A percentile compares a stretch with the other conserved stretches of the same genome.
Conservation (phyloP, 2,329 filamentous ascomycete genomes). For the Pseudopyrenochaeta lycopersici region DNA sequence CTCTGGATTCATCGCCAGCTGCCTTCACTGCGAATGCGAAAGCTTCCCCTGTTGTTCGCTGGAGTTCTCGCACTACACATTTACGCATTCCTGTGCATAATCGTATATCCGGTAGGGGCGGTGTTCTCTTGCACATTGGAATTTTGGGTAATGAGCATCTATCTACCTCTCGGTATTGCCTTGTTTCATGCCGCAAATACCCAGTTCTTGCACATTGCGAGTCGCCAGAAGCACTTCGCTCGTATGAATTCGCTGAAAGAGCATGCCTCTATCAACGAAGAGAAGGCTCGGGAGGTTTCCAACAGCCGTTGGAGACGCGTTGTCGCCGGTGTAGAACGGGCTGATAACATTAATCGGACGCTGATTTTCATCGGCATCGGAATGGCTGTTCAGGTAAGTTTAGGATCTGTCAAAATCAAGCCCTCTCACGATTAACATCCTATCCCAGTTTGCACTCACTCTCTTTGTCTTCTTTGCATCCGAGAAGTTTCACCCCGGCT, state of each 20-base stretch:
- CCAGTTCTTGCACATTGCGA: conserved; percentile 45
- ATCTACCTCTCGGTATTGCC: conserved; percentile 40
- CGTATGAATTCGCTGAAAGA: conserved; percentile 35
- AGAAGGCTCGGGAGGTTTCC: conserved; percentile 30
- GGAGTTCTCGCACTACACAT: conserved; percentile 36
- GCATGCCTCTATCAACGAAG: conserved; percentile 29
- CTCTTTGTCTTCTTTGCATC: conserved; percentile 43
- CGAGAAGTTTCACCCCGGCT: conserved; percentile 44
- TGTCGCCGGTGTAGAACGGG: conserved; percentile 29
- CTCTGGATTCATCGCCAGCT: conserved; percentile 37
- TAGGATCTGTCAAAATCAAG: neutral
- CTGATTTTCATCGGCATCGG: conserved; percentile 39
- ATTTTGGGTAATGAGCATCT: conserved; percentile 47
- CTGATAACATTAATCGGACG: conserved; percentile 38
- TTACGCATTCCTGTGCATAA: conserved; percentile 33
- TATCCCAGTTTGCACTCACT: conserved; percentile 30
- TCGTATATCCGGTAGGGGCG: conserved; percentile 36
- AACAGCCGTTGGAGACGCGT: conserved; percentile 37
- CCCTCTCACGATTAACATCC: neutral
- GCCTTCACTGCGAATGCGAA: conserved; percentile 42
- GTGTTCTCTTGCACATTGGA: conserved; percentile 36
- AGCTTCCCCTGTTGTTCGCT: conserved; percentile 36
- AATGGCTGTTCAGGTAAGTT: conserved; percentile 36
- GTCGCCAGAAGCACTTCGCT: conserved; percentile 43
- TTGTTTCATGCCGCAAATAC: conserved; percentile 47